Evolutionary conservation across 2,329 filamentous ascomycete genomes (phyloP), one percentile per base, ranked within the genome.

Genomic region (Fusarium albosuccineum): DNA sequence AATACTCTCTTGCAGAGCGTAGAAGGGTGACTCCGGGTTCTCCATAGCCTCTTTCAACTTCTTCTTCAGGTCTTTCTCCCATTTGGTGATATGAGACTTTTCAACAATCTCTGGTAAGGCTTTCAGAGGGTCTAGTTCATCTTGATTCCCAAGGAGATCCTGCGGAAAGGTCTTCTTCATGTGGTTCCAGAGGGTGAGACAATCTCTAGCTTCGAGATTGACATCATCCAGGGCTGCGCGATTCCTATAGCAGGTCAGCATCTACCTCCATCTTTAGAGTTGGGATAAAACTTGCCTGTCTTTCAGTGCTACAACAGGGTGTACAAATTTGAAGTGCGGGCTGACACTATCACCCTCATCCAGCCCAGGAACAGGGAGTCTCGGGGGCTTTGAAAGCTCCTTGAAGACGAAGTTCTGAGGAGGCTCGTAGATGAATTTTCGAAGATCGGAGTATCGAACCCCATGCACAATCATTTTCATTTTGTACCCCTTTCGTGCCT

Each of bases 371-470:
- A 81, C 68, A 1, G 80, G 79, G 10, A 85, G 74, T 9, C 79
- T 77, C 26, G 79, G 74, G 5, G 79, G 76, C 22, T 79, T 80
- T 4, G 74, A 57, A 1, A 92, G 75, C 0, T 86, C 87, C 10
- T 82, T 72, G 69, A 91, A 91, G 0, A 73, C 59, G 50, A 84
- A 84, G 2, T 70, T 58, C 39, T 77, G 73, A 0, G 83, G 83
- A 3, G 88, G 83, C 0, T 81, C 76, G 74, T 92, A 93, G 36
- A 88, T 76, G 68, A 92, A 94, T 71, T 93, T 93, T n/a, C 91
- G 84, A 2, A 95, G 79, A 73, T 95, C 92, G 0, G 91, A 94
- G 76, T 94, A 94, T 48, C 92, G 84, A 36, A 89, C 85, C 1
- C 81, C 80, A 71, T 94, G 91, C 42, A 89, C 81, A 11, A 94